Percentiles rank a stretch among this genome's conserved stretches.
These are phyloP conservation scores for Lentinula sp. DNA, from an alignment of 768 basidiomycete species.

Conservation along the genomic window DNA sequence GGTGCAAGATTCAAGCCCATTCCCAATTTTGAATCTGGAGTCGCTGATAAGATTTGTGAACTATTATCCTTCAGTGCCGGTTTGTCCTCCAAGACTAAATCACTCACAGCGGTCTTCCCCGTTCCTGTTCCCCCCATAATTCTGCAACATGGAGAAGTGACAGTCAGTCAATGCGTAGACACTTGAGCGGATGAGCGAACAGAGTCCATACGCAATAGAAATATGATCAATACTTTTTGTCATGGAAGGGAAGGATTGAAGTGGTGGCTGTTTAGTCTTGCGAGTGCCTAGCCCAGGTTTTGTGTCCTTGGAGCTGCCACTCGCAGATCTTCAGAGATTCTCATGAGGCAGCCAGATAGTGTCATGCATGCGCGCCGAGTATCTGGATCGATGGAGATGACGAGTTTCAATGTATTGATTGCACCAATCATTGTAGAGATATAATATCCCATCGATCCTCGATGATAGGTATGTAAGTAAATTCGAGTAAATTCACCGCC, in stretches of 20 bases:
- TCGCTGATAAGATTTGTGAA: slow-evolving; percentile 37
- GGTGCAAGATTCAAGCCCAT: slow-evolving; percentile 34
- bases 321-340: no score
- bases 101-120: slow-evolving; percentile 12
- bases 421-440: no score
- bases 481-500: no score
- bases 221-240: not conserved
- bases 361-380: no score
- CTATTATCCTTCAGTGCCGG: slow-evolving; percentile 13
- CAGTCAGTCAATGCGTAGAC: not conserved
- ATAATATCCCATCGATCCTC: no score
- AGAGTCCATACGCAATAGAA: not conserved
- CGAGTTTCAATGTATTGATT: no score
- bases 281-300: no score
- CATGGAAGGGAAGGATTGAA: not conserved
- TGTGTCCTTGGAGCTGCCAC: no score
- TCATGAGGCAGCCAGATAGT: no score
- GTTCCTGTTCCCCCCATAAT: slow-evolving; percentile 14
- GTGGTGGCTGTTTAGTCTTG: not conserved
- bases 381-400: no score
- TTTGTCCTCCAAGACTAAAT: not conserved
- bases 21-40: slow-evolving; percentile 27
- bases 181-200: not conserved
- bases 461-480: no score
- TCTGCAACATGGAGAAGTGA: not conserved